These are phyloP conservation scores for Colletotrichum liaoningense DNA, from an alignment of 2,329 filamentous ascomycete genomes.

Conservation along the genomic window DNA sequence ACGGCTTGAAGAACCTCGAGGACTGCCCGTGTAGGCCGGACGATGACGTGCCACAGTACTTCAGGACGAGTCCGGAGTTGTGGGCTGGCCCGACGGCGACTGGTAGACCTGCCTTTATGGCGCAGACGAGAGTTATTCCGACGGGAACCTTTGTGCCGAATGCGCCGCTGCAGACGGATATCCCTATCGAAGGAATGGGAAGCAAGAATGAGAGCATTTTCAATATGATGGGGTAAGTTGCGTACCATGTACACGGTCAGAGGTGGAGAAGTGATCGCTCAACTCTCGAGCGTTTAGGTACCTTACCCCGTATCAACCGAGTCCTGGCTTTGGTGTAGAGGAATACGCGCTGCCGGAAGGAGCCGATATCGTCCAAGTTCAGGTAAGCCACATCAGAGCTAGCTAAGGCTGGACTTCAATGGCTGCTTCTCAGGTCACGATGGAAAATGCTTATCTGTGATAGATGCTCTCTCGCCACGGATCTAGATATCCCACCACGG, in stretches of 20 bases:
- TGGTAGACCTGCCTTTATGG: constrained; percentile 75
- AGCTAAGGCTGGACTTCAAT: background rate
- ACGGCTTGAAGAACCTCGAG: constrained; percentile 36
- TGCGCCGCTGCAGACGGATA: constrained; percentile 75
- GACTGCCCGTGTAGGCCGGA: constrained; percentile 45
- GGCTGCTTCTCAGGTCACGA: background rate
- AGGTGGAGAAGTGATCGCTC: background rate
- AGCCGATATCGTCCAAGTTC: constrained; percentile 76
- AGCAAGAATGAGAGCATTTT: constrained; percentile 74
- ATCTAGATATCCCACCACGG: constrained; percentile 76
- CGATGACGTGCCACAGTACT: constrained; percentile 68
- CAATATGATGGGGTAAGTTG: constrained; percentile 69
- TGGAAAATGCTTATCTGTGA: background rate
- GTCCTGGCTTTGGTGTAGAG: constrained; percentile 79
- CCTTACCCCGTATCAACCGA: constrained; percentile 76
- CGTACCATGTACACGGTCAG: background rate
- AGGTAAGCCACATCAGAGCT: constrained; percentile 45
- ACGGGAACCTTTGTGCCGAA: constrained; percentile 75
- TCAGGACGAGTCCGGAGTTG: constrained; percentile 70
- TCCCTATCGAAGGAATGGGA: constrained; percentile 72
- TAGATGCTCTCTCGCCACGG: constrained; percentile 81
- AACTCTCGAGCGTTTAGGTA: constrained; percentile 47
- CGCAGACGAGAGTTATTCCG: constrained; percentile 77
- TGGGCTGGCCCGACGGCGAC: constrained; percentile 77
- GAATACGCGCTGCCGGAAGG: constrained; percentile 76